Percentiles rank a stretch among this genome's conserved stretches.
Evolutionary conservation across 306 rosid species (phyloP).

Genomic region (Glycine soja): DNA sequence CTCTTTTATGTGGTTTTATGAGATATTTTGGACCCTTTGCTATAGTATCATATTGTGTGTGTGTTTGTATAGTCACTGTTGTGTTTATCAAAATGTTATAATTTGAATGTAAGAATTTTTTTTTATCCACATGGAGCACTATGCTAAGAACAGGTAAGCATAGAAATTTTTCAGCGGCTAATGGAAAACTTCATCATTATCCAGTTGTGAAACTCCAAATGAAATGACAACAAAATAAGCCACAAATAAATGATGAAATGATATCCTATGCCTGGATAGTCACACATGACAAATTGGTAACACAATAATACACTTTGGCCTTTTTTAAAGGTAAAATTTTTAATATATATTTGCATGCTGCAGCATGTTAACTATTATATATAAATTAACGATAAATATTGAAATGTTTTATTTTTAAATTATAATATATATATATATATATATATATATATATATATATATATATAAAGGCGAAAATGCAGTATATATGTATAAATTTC

Average conservation of each 20-base stretch:
- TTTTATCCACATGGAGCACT: not conserved
- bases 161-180: not conserved
- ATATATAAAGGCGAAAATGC: not conserved
- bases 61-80: not conserved
- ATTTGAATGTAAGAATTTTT: not conserved
- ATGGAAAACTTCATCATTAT: conserved; percentile 12
- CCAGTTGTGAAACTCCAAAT: not conserved
- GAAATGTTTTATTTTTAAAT: not conserved
- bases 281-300: conserved; percentile 15
- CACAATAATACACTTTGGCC: not conserved
- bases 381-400: too few relatives aligned
- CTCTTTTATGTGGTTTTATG: not conserved
- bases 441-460: not conserved
- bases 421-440: too few relatives aligned
- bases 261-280: conserved; percentile 6
- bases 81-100: not conserved
- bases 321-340: too few relatives aligned
- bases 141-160: conserved; percentile 8
- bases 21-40: not conserved
- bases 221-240: not conserved
- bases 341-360: too few relatives aligned
- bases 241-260: conserved; percentile 5
- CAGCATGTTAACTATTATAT: too few relatives aligned
- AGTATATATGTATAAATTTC: not conserved
- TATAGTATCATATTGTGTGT: not conserved